Conservation (phyloP, 2,329 filamentous ascomycete genomes). For the Botryotinia globosa region DNA sequence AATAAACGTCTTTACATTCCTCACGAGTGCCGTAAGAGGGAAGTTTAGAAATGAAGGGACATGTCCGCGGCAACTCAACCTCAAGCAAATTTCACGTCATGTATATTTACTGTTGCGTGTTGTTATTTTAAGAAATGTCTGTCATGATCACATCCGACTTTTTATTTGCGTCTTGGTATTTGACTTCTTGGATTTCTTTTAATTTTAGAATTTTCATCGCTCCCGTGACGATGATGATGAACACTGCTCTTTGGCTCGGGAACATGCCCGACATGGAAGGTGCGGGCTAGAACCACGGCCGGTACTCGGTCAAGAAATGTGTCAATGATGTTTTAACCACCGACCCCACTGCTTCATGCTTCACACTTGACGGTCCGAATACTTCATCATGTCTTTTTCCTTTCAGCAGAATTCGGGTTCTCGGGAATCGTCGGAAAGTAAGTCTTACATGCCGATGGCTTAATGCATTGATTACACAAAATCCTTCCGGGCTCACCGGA, state of each 20-base stretch:
- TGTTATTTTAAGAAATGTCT: neutral
- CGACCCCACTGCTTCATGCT: neutral
- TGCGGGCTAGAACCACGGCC: neutral
- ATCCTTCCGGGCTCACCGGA: neutral
- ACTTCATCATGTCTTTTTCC: neutral
- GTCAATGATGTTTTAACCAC: constrained; percentile 4
- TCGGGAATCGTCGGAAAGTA: neutral
- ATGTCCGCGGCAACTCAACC: neutral
- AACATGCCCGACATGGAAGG: neutral
- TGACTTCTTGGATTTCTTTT: neutral
- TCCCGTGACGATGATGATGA: neutral
- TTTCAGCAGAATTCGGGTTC: neutral
- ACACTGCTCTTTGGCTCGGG: neutral
- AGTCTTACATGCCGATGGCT: neutral
- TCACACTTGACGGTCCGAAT: neutral
- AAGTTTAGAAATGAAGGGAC: neutral
- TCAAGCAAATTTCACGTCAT: neutral
- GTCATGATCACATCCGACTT: neutral
- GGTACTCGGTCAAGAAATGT: constrained; percentile 15
- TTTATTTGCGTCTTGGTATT: neutral
- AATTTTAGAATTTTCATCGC: neutral
- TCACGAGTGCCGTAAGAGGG: neutral
- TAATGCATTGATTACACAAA: neutral
- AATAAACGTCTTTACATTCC: neutral
- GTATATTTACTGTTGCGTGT: neutral